Conservation (phyloP, 1,139 yeast species). For the Taphrina betulina region DNA sequence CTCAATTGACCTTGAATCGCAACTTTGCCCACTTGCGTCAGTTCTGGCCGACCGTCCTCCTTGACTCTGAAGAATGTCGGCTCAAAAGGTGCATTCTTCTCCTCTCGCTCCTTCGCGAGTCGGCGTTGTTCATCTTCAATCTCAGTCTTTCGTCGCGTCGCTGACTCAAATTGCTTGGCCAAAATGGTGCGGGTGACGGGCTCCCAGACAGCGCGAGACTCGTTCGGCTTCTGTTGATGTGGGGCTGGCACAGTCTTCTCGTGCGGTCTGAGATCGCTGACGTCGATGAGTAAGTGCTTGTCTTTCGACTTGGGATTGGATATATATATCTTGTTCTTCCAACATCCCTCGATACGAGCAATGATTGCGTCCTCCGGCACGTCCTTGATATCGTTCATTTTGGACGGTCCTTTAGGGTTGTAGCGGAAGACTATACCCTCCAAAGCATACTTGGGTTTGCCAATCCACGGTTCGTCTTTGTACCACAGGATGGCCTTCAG, state of each 20-base stretch:
- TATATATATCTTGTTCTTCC: constrained; percentile 32
- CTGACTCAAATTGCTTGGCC: constrained; percentile 58
- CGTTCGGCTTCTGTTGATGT: constrained; percentile 62
- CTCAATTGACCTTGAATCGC: constrained; percentile 22
- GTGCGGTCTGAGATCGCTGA: constrained; percentile 24
- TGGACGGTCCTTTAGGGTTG: constrained; percentile 52
- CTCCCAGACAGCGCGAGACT: constrained; percentile 69
- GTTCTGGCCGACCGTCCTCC: constrained; percentile 30
- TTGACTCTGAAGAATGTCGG: constrained; percentile 27
- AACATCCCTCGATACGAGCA: constrained; percentile 33
- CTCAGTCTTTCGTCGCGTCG: constrained; percentile 59
- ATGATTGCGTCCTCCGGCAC: constrained; percentile 32
- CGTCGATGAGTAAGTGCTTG: constrained; percentile 31
- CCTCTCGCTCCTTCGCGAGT: constrained; percentile 57
- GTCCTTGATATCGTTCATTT: constrained; percentile 53
- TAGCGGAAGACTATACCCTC: constrained; percentile 61
- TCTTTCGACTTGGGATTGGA: constrained; percentile 24
- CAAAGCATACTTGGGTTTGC: constrained; percentile 51
- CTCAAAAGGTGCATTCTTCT: constrained; percentile 41
- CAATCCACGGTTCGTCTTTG: constrained; percentile 81
- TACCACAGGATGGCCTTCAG: constrained; percentile 61
- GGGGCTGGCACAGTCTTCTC: constrained; percentile 47
- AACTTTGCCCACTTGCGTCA: constrained; percentile 27
- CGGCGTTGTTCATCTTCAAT: constrained; percentile 69
- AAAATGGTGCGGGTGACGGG: constrained; percentile 69